phyloP scores from a whole-genome alignment of 805 yeast genomes.

The Teunomyces lycoperdinae region DNA sequence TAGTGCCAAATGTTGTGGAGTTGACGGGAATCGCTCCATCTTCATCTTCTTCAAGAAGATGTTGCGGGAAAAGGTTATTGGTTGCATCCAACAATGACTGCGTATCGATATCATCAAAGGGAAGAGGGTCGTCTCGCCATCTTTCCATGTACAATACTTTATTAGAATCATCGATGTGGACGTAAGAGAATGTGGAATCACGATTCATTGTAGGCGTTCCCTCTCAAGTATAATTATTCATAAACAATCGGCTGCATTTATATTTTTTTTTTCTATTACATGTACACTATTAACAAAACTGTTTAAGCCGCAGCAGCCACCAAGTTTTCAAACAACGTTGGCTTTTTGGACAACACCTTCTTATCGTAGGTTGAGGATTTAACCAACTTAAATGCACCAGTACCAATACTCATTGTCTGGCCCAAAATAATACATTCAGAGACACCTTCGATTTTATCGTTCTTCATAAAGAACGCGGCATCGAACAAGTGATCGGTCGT shows the following conservation, averaged over 20 bases:
- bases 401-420: constrained; percentile 96
- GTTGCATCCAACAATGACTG: constrained; percentile 36
- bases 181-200: constrained; percentile 20
- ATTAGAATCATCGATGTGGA: constrained; percentile 38
- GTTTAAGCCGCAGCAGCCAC: constrained; percentile 1
- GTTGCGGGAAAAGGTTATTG: constrained; percentile 32
- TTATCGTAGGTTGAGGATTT: constrained; percentile 49
- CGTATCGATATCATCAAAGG: constrained; percentile 43
- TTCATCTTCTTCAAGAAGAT: constrained; percentile 34
- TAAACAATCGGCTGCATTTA: background rate
- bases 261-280: background rate
- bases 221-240: background rate
- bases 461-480: constrained; percentile 97
- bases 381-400: constrained; percentile 90
- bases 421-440: constrained; percentile 97
- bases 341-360: constrained; percentile 40
- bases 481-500: constrained; percentile 98
- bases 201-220: background rate
- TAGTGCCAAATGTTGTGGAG: constrained; percentile 38
- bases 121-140: constrained; percentile 40
- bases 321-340: constrained; percentile 47
- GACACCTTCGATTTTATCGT: constrained; percentile 94
- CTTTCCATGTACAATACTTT: constrained; percentile 40
- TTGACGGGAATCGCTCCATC: constrained; percentile 38
- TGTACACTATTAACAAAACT: background rate